Base-by-base conservation (phyloP, 768 basidiomycete species). In the Russula earlei region DNA sequence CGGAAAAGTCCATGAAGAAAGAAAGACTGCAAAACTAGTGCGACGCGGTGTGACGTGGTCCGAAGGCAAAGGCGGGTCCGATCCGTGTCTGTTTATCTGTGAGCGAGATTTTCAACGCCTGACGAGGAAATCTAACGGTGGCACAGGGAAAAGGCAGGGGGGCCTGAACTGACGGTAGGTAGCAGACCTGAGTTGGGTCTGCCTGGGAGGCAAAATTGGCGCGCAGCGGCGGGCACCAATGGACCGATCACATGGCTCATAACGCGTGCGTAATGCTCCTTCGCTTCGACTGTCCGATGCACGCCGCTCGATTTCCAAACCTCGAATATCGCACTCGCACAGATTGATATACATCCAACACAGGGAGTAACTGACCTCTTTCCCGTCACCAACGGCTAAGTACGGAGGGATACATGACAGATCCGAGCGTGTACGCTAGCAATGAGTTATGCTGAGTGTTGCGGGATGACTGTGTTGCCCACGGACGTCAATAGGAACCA, bases 1-100 rank as follows among this genome's bases (percentile, higher is more conserved):
- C 77, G 63, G 91, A 92, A 68, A 96, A 90, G 71, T 96, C 93
- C 93, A 95, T 94, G 64, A 54, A 56, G 67, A 58, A 33, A 46
- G 52, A 52, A 41, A 59, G 12, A 37, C 17, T 45, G 31, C 37
- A 54, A 33, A 40, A 22, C 25, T 40, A 1, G 46, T 40, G 27
- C 31, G 51, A 50, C 55, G 51, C 42, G 29, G 42, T 42, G 47
- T 47, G 52, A 56, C 40, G 41, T 34, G 37, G 53, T 34, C 10
- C 29, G 29, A 31, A 31, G 5, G 29, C 19, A 17, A 33, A 43
- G 34, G 36, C 19, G 14, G 20, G 12, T 29, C 19, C 14, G 5
- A 46, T 31, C 24, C 2, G 10, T 22, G 29, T 27, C 11, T 43
- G 14, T 20, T n/a, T n/a, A n/a, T n/a, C n/a, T n/a, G n/a, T n/a